Evolutionary conservation across 768 basidiomycete species (phyloP).

Genomic region (Amanita molliuscula): DNA sequence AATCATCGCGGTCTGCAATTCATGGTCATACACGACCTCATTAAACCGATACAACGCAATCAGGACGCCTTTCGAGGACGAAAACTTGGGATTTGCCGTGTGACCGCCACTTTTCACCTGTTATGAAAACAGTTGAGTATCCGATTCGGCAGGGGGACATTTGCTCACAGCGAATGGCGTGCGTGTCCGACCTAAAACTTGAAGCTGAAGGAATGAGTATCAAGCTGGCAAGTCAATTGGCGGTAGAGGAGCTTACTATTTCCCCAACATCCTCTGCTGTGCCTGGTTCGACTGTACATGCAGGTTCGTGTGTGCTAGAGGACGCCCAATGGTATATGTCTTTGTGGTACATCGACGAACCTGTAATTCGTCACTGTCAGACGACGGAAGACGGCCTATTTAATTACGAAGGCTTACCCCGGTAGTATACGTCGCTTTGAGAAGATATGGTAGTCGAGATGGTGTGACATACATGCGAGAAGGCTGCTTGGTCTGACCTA

Average conservation of each 20-base stretch:
- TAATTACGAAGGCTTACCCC: slow-evolving; percentile 11
- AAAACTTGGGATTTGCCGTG: slow-evolving; percentile 32
- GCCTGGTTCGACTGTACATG: slow-evolving; percentile 5
- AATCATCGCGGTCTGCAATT: slow-evolving; percentile 18
- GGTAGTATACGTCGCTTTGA: neutral
- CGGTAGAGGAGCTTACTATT: neutral
- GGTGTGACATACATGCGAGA: neutral
- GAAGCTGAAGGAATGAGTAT: neutral
- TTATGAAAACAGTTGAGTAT: neutral
- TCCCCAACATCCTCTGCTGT: slow-evolving; percentile 3
- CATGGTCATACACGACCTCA: slow-evolving; percentile 21
- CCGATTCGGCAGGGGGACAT: neutral
- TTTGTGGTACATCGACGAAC: neutral
- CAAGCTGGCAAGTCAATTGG: neutral
- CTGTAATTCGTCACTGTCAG: neutral
- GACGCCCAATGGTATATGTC: slow-evolving; percentile 4
- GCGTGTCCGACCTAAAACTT: neutral
- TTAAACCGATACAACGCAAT: slow-evolving; percentile 33
- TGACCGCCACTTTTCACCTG: slow-evolving; percentile 46
- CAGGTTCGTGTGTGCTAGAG: neutral
- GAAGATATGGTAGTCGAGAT: neutral
- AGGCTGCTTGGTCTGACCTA: neutral
- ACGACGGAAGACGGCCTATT: neutral
- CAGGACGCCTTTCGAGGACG: slow-evolving; percentile 39
- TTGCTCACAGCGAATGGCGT: neutral